A percentile compares a stretch with the other conserved stretches of the same genome.
These are phyloP conservation scores for Aureobasidium sp. DNA, from an alignment of 2,329 filamentous ascomycete genomes.

Conservation along the genomic window DNA sequence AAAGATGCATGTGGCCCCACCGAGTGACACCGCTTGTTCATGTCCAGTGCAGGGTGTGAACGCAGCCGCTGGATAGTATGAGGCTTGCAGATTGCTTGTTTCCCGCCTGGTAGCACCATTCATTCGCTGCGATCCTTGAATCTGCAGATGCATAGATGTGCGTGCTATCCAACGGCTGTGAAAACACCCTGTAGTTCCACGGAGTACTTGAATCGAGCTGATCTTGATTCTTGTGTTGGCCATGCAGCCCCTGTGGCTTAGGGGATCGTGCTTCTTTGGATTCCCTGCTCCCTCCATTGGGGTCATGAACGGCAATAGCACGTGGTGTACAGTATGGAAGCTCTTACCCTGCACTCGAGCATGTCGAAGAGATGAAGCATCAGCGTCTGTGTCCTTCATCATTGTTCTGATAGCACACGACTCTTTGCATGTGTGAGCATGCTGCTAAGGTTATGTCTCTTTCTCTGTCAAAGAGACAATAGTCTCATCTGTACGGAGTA, in stretches of 20 bases:
- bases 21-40: too few relatives aligned
- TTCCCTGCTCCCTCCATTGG: background rate
- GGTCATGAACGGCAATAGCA: background rate
- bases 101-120: background rate
- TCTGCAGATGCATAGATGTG: background rate
- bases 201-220: background rate
- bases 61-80: background rate
- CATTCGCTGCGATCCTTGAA: background rate
- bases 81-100: background rate
- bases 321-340: background rate
- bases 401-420: background rate
- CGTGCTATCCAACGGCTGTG: background rate
- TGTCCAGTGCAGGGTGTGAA: background rate
- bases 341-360: background rate
- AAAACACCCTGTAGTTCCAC: background rate
- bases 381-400: background rate
- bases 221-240: background rate
- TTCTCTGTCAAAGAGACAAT: too few relatives aligned
- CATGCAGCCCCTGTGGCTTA: background rate
- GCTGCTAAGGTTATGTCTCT: too few relatives aligned
- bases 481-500: background rate
- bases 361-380: background rate
- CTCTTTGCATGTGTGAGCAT: too few relatives aligned
- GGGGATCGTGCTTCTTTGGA: background rate
- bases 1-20: too few relatives aligned